Percentiles rank a stretch among this genome's conserved stretches.
Evolutionary conservation across 192 early-diverging fungal genomes (phyloP).

Genomic region (Umbelopsis sp.): DNA sequence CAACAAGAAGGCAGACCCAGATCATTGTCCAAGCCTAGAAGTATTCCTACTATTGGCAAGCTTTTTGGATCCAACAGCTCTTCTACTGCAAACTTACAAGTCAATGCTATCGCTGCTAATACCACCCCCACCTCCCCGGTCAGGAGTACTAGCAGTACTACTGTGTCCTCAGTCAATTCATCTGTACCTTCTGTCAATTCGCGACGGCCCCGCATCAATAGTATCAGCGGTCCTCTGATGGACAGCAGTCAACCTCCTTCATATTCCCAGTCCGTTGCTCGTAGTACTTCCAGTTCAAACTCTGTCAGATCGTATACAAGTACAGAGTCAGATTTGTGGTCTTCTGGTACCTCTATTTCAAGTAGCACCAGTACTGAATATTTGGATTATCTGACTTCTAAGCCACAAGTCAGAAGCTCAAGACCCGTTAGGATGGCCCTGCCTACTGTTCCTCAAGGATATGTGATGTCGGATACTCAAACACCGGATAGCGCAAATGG

Average conservation of each 20-base stretch:
- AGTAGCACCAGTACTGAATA: conserved; percentile 14
- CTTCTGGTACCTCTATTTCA: conserved; percentile 13
- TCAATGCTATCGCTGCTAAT: neutral
- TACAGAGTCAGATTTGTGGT: conserved; percentile 7
- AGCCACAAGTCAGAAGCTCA: neutral
- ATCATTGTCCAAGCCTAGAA: conserved; percentile 20
- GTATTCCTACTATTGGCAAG: conserved; percentile 25
- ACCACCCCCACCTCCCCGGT: neutral
- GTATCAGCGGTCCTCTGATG: conserved; percentile 9
- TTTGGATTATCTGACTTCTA: neutral
- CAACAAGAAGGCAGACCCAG: conserved; percentile 4
- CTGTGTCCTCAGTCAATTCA: neutral
- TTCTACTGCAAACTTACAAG: neutral
- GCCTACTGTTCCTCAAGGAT: conserved; percentile 10
- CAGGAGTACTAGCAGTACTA: conserved; percentile 10
- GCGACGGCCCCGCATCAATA: conserved; percentile 5
- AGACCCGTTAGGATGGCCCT: conserved; percentile 3
- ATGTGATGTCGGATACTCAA: neutral
- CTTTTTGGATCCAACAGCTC: conserved; percentile 15
- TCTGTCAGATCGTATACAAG: conserved; percentile 3
- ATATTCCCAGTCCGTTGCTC: neutral
- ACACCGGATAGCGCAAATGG: neutral
- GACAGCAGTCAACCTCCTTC: conserved; percentile 4
- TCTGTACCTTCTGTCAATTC: neutral
- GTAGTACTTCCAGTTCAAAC: conserved; percentile 1